Percentiles rank a stretch among this genome's conserved stretches.
Evolutionary conservation across 768 basidiomycete genomes (phyloP).

Genomic region (Mycena indigotica): DNA sequence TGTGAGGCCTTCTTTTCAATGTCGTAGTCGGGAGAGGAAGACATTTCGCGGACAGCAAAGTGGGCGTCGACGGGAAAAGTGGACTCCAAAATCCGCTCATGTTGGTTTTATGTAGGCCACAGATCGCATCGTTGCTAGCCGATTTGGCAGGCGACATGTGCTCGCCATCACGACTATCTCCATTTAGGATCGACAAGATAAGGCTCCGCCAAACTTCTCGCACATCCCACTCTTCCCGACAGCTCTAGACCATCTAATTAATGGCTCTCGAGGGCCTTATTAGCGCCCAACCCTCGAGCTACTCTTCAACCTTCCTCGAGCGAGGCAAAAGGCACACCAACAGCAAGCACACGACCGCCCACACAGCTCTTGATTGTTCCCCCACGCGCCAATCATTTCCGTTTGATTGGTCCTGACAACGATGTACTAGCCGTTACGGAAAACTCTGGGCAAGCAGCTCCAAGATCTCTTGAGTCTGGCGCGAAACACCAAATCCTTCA

Average conservation of each 20-base stretch:
- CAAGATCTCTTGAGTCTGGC: too few species aligned
- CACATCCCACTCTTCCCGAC: neutral
- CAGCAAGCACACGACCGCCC: neutral
- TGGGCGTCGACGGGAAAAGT: neutral
- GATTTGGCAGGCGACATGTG: neutral
- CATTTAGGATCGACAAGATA: neutral
- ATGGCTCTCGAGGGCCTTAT: too few species aligned
- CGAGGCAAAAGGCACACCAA: neutral
- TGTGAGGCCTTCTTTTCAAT: neutral
- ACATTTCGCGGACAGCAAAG: neutral
- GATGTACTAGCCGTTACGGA: neutral
- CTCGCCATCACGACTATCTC: neutral
- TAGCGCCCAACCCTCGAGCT: too few species aligned
- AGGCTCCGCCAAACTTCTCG: neutral
- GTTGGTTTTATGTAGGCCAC: neutral
- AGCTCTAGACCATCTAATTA: neutral
- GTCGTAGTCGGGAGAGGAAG: conserved; percentile 7
- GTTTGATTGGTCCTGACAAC: neutral
- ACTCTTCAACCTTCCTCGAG: neutral
- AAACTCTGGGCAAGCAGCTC: neutral
- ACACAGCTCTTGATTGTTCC: neutral
- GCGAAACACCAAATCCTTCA: too few species aligned
- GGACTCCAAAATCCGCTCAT: neutral
- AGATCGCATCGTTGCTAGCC: neutral
- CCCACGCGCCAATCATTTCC: neutral